Evolutionary conservation across 2,329 filamentous ascomycete species (phyloP), one percentile per base, ranked within the genome.

Genomic region (Colletotrichum simmondsii): DNA sequence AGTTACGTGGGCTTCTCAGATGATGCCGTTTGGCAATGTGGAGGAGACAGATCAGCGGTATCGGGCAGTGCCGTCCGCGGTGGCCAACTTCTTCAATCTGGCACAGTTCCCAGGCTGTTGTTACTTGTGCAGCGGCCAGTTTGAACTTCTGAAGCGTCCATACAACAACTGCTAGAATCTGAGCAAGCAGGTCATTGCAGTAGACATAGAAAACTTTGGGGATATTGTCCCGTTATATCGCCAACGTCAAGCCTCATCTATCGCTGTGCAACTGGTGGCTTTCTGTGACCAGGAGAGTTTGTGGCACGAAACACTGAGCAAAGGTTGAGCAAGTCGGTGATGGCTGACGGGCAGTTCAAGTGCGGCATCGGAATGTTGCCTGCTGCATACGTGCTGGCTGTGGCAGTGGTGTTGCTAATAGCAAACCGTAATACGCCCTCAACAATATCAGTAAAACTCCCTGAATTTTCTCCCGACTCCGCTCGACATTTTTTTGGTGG

Each of bases 401-500:
- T 52, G 60, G 60, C 54, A 22, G 24, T 30, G 37, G 22, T 16
- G 52, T 22, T 60, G 56, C 57, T 42, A 19, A 42, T 42, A 42
- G 56, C 56, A 42, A 30, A 22, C 42, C 19, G 52, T 19, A 37
- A 16, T n/a, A 5, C 26, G 22, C 30, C 35, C 71, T 73, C 71
- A 73, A 72, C 66, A 72, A 71, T 65, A 49, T 56, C 35, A 5
- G 35, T 42, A 42, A 19, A 7, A 35, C 66, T 65, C 56, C 46
- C 49, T 71, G 53, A 14, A 30, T 65, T 73, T 70, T 70, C 30
- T 46, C 19, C 53, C 10, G 52, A 53, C 66, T 70, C 70, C 70
- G 59, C 70, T 62, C 35, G 35, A 49, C 54, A 61, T 24, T 32
- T 71, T 72, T 72, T 65, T 71, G 66, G 66, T 69, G 71, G 61